A percentile compares a stretch with the other conserved stretches of the same genome.
phyloP scores from a whole-genome alignment of 129 eudicot genomes.

The Oenanthe sinensis region DNA sequence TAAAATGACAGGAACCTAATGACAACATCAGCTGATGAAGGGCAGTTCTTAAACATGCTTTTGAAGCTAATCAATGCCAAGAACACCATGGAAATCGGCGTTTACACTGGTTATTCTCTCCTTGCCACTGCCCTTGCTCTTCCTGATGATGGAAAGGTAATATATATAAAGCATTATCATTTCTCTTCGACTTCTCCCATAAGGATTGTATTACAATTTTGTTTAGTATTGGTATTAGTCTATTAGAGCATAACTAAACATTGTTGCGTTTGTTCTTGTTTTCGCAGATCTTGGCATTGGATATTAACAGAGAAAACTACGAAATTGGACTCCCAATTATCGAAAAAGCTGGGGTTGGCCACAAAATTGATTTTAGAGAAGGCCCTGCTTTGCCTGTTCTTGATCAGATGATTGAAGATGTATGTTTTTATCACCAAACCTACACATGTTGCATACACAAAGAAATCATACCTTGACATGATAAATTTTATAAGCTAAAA shows the following conservation, averaged over 20 bases:
- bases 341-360: slow-evolving; percentile 72
- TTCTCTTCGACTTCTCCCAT: too few species aligned
- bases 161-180: too few species aligned
- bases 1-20: slow-evolving; percentile 48
- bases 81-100: slow-evolving; percentile 93
- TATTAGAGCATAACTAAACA: not conserved
- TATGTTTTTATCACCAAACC: slow-evolving; percentile 10
- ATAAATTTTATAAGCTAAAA: not conserved
- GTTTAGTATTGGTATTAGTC: too few species aligned
- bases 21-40: slow-evolving; percentile 94
- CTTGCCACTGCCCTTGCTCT: slow-evolving; percentile 94
- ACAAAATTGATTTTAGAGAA: slow-evolving; percentile 72
- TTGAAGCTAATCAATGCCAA: slow-evolving; percentile 71
- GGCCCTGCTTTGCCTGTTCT: slow-evolving; percentile 87
- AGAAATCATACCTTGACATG: too few species aligned
- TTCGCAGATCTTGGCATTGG: slow-evolving; percentile 71
- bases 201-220: too few species aligned
- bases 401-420: slow-evolving; percentile 65
- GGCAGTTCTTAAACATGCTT: slow-evolving; percentile 74
- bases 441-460: too few species aligned
- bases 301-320: slow-evolving; percentile 65
- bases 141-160: slow-evolving; percentile 85
- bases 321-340: slow-evolving; percentile 66
- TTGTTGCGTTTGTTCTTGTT: not conserved
- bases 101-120: slow-evolving; percentile 85